Percentiles rank a stretch among this genome's conserved stretches.
Evolutionary conservation across 2,329 filamentous ascomycete genomes (phyloP).

Genomic region (Fusarium oligoseptatum): DNA sequence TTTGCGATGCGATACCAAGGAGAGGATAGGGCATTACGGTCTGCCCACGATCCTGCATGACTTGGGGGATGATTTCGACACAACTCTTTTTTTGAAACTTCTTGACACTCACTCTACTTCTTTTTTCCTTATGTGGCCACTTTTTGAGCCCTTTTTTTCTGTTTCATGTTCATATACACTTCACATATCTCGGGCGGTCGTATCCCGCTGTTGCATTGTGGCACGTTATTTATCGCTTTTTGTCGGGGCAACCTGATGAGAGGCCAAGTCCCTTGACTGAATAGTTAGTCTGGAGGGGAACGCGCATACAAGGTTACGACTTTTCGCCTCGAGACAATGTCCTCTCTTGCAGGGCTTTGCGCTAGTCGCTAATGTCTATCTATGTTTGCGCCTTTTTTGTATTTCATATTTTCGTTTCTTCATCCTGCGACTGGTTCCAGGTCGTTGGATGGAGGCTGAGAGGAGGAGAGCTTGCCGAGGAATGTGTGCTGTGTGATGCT

Average conservation of each 20-base stretch:
- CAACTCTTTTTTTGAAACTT: constrained; percentile 33
- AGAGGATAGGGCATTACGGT: constrained; percentile 40
- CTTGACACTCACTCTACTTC: constrained; percentile 43
- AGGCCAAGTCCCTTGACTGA: constrained; percentile 13
- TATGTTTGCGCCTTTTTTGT: constrained; percentile 38
- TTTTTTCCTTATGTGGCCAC: constrained; percentile 32
- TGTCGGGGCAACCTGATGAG: constrained; percentile 29
- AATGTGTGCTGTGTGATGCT: not conserved
- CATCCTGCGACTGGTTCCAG: constrained; percentile 37
- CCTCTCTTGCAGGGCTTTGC: constrained; percentile 25
- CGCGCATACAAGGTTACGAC: constrained; percentile 31
- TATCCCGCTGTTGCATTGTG: constrained; percentile 29
- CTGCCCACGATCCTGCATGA: constrained; percentile 42
- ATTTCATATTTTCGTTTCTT: constrained; percentile 41
- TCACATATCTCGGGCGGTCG: constrained; percentile 40
- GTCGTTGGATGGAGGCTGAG: constrained; percentile 42
- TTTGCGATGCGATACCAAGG: constrained; percentile 46
- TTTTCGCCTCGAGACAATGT: constrained; percentile 26
- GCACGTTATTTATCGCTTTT: constrained; percentile 29
- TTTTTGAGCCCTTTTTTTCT: constrained; percentile 32
- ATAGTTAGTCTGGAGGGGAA: constrained; percentile 15
- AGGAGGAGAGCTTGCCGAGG: constrained; percentile 24
- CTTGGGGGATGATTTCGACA: constrained; percentile 42
- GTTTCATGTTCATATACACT: constrained; percentile 44
- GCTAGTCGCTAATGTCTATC: constrained; percentile 49